Conservation (phyloP, 1,284 basidiomycete species). For the Malassezia obtusa region DNA sequence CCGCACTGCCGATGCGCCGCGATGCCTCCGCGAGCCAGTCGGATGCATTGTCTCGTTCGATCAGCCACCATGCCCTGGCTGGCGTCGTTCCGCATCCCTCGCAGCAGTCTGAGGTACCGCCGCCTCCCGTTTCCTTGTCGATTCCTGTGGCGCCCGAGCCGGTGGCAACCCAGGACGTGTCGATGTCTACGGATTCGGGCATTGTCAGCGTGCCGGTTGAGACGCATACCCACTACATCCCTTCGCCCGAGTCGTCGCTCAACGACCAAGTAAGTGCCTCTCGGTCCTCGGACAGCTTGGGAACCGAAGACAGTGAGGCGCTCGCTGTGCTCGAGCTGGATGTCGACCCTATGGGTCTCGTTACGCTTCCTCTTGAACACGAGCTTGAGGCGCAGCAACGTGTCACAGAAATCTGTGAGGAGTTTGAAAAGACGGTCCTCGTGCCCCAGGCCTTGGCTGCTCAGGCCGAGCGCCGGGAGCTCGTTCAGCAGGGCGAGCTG, state of each 20-base stretch:
- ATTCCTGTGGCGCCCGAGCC: neutral
- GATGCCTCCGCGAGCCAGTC: too few species aligned
- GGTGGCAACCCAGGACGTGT: neutral
- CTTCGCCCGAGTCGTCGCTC: neutral
- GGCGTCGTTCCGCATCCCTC: too few species aligned
- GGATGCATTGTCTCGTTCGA: too few species aligned
- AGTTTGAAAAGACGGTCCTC: conserved; percentile 33
- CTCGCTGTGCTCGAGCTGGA: conserved; percentile 25
- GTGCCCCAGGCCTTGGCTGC: conserved; percentile 27
- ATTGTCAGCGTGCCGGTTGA: neutral
- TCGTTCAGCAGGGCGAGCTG: conserved; percentile 31
- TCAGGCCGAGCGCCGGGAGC: conserved; percentile 28
- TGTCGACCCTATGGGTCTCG: conserved; percentile 39
- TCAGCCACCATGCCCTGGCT: too few species aligned
- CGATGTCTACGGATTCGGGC: conserved; percentile 8
- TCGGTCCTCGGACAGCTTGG: conserved; percentile 1
- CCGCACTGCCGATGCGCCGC: neutral
- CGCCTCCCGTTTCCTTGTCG: neutral
- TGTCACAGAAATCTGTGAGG: conserved; percentile 30
- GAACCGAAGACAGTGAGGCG: conserved; percentile 10
- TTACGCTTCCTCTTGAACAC: conserved; percentile 38
- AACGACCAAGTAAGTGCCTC: neutral
- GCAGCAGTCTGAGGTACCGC: too few species aligned
- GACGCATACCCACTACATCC: neutral
- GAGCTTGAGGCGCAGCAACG: conserved; percentile 37